Conservation (phyloP, 495 filamentous ascomycete species). For the Aspergillus avenaceus region DNA sequence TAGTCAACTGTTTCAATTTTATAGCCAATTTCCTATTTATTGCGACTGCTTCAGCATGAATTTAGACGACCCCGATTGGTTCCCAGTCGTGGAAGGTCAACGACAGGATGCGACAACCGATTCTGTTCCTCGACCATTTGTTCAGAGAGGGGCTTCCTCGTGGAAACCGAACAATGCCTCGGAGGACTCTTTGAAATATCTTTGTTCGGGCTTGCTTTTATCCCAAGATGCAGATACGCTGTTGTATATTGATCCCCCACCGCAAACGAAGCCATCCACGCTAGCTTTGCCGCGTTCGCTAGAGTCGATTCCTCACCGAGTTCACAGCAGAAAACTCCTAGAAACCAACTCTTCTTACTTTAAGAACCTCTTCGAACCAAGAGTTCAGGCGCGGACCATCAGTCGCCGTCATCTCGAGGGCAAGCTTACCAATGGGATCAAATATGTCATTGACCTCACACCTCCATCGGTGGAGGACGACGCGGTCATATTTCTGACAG, state of each 20-base stretch:
- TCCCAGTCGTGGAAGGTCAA: too few relatives aligned
- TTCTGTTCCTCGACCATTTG: too few relatives aligned
- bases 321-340: constrained; percentile 43
- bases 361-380: constrained; percentile 39
- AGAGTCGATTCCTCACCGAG: constrained; percentile 31
- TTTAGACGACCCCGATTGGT: not conserved
- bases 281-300: constrained; percentile 13
- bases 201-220: constrained; percentile 15
- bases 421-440: constrained; percentile 37
- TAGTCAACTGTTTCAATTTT: too few relatives aligned
- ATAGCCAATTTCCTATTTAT: too few relatives aligned
- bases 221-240: constrained; percentile 48
- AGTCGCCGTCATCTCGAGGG: constrained; percentile 29
- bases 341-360: constrained; percentile 47
- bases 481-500: constrained; percentile 51
- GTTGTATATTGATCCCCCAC: constrained; percentile 47
- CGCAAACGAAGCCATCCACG: constrained; percentile 18
- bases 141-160: too few relatives aligned
- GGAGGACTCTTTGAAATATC: too few relatives aligned
- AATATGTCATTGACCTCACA: constrained; percentile 60
- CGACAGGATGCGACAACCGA: too few relatives aligned
- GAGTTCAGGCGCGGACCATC: constrained; percentile 19
- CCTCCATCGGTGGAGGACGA: constrained; percentile 56
- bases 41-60: not conserved
- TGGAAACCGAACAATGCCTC: too few relatives aligned